phyloP scores from a whole-genome alignment of 2,329 filamentous ascomycete genomes.

The Fusarium sublunatum region DNA sequence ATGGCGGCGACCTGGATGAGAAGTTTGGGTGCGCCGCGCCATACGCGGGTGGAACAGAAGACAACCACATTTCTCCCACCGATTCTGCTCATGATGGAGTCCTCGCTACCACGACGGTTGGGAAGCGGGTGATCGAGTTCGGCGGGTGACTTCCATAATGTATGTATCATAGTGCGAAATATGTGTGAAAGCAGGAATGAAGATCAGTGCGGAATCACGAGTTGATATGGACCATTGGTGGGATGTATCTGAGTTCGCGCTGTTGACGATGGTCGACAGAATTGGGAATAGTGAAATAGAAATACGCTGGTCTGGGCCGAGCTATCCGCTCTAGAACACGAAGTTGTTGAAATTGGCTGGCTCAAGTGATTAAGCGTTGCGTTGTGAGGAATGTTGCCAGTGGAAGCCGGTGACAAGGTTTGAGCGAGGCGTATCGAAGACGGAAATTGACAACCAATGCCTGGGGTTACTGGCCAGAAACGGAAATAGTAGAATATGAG shows the following conservation, averaged over 20 bases:
- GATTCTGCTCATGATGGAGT: constrained; percentile 36
- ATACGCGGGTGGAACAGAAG: constrained; percentile 57
- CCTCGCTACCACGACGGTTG: constrained; percentile 28
- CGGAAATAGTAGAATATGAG: not conserved
- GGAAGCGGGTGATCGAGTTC: constrained; percentile 41
- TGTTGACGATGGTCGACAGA: constrained; percentile 3
- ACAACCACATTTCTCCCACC: constrained; percentile 50
- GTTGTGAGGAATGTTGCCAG: constrained; percentile 19
- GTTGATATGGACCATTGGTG: constrained; percentile 3
- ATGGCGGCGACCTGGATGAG: constrained; percentile 45
- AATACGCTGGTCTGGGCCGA: not conserved
- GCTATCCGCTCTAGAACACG: constrained; percentile 9
- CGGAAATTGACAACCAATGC: not conserved
- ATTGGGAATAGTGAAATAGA: not conserved
- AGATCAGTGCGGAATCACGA: not conserved
- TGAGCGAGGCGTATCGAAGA: constrained; percentile 23
- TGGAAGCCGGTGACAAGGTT: constrained; percentile 30
- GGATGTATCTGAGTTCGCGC: constrained; percentile 11
- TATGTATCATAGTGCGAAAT: constrained; percentile 38
- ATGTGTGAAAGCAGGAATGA: not conserved
- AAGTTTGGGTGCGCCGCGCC: constrained; percentile 51
- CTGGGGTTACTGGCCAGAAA: constrained; percentile 5
- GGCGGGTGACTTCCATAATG: constrained; percentile 40
- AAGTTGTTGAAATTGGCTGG: not conserved
- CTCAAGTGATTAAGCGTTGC: constrained; percentile 8